phyloP scores from a whole-genome alignment of 169 alveolate genomes.

The Plasmodium malariae region DNA sequence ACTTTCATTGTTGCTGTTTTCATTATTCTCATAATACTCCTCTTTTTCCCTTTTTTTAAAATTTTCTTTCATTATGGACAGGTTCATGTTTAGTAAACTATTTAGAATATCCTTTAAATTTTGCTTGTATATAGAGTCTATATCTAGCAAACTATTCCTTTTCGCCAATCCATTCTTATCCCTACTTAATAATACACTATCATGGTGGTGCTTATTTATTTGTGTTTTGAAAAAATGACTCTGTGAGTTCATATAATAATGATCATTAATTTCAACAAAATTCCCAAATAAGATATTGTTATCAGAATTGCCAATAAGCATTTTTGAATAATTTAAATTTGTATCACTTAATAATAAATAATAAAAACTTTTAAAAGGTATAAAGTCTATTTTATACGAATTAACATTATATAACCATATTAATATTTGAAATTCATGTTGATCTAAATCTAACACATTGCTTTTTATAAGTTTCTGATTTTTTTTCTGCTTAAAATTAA shows the following conservation, averaged over 20 bases:
- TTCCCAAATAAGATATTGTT: constrained; percentile 15
- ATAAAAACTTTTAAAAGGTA: constrained; percentile 73
- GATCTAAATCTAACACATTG: constrained; percentile 66
- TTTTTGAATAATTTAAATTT: constrained; percentile 64
- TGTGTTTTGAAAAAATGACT: constrained; percentile 55
- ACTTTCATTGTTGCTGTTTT: not conserved
- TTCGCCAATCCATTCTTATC: not conserved
- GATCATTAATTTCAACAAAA: constrained; percentile 74
- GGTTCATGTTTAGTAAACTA: constrained; percentile 57
- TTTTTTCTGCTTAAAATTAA: constrained; percentile 49
- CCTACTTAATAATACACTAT: not conserved
- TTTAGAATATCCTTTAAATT: constrained; percentile 57
- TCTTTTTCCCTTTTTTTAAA: constrained; percentile 36
- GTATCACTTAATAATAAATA: constrained; percentile 59
- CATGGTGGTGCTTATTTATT: constrained; percentile 16
- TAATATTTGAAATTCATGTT: constrained; percentile 76
- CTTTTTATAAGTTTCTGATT: constrained; percentile 48
- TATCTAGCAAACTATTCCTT: constrained; percentile 26
- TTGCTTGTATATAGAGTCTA: constrained; percentile 63
- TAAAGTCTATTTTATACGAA: constrained; percentile 41
- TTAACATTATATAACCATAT: constrained; percentile 74
- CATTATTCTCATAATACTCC: constrained; percentile 20
- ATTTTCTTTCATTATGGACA: constrained; percentile 72
- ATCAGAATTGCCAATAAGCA: constrained; percentile 46
- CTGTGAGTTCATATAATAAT: constrained; percentile 66